These are phyloP conservation scores for Penicillium canescens DNA, from an alignment of 495 filamentous ascomycete genomes.

Conservation along the genomic window DNA sequence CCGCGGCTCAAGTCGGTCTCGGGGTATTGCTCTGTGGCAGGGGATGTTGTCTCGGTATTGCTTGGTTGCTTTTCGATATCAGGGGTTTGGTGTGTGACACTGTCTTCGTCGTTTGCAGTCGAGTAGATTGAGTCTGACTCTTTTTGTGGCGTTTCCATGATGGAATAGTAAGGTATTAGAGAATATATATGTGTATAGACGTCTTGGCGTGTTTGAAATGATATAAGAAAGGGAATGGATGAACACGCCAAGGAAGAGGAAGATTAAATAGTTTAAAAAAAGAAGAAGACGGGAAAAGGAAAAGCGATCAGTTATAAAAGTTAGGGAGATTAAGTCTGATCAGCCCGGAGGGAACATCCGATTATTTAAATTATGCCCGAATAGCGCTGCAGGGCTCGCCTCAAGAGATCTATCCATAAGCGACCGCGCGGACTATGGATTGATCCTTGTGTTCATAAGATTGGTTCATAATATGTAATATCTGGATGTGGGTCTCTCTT, in stretches of 20 bases:
- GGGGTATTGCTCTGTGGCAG: conserved; percentile 13
- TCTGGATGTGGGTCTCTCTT: no score
- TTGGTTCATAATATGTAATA: not conserved
- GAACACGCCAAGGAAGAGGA: not conserved
- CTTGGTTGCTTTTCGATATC: conserved; percentile 7
- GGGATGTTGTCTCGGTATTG: not conserved
- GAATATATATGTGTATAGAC: not conserved
- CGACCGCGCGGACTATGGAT: not conserved
- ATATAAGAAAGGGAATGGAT: not conserved
- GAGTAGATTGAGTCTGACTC: not conserved
- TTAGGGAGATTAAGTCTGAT: not conserved
- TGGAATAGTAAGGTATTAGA: not conserved
- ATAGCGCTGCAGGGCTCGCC: not conserved
- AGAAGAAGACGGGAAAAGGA: not conserved
- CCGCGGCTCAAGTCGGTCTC: conserved; percentile 26
- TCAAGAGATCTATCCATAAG: no score
- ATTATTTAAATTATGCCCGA: not conserved
- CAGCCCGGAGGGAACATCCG: not conserved
- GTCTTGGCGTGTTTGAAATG: not conserved
- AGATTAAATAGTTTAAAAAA: not conserved
- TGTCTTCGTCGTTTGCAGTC: not conserved
- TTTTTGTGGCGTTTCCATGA: not conserved
- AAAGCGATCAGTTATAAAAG: not conserved
- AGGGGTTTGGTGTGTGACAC: not conserved
- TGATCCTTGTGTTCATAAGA: not conserved